A percentile compares a stretch with the other conserved stretches of the same genome.
Conservation (phyloP, 139 green algal genomes). For the Asterochloris erici region DNA sequence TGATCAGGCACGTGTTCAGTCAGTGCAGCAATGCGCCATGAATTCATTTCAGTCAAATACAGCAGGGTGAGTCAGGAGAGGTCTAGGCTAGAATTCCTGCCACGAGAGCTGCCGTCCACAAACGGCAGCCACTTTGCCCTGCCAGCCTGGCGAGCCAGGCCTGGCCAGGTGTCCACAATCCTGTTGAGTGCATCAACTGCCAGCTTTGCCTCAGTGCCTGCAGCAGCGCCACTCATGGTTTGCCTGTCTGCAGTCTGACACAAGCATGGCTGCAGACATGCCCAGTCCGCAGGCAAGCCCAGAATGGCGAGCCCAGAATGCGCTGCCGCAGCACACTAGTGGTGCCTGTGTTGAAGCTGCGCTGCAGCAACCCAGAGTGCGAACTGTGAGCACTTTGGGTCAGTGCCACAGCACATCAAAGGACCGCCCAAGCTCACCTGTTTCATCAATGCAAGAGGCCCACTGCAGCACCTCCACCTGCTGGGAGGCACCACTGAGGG, state of each 20-base stretch:
- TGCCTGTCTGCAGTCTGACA: too few species aligned
- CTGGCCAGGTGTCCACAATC: conserved; percentile 13
- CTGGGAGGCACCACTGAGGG: not conserved
- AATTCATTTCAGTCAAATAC: too few species aligned
- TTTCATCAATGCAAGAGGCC: conserved; percentile 14
- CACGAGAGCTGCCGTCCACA: not conserved
- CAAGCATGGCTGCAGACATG: too few species aligned
- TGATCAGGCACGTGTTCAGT: too few species aligned
- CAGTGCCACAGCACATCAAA: not conserved
- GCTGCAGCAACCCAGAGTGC: not conserved
- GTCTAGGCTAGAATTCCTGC: too few species aligned
- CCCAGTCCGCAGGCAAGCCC: not conserved
- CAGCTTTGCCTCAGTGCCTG: conserved; percentile 5
- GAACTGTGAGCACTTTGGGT: not conserved
- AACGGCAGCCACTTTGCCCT: conserved; percentile 15
- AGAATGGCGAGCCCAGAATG: not conserved
- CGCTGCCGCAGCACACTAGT: too few species aligned
- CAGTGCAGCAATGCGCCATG: too few species aligned
- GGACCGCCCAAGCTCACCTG: not conserved
- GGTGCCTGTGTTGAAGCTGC: not conserved
- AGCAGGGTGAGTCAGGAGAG: too few species aligned
- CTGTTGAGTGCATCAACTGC: not conserved
- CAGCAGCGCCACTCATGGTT: not conserved
- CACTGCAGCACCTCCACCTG: conserved; percentile 12
- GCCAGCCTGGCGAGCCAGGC: not conserved